Conservation (phyloP, 768 basidiomycete genomes). For the Kwoniella botswanensis region DNA sequence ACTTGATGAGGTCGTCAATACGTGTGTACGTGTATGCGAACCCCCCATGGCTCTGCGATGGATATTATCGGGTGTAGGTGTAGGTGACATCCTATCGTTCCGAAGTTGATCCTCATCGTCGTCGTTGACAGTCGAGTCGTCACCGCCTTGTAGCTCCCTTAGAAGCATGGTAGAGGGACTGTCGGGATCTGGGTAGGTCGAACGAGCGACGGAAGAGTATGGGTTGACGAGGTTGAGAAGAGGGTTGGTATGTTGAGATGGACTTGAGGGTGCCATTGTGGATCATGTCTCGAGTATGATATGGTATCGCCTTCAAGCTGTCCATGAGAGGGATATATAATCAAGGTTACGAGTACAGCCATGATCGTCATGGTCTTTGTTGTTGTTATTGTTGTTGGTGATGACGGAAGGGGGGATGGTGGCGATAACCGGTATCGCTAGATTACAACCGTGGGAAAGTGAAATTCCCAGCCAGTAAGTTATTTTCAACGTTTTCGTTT, state of each 20-base stretch:
- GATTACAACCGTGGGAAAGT: constrained; percentile 19
- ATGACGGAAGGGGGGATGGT: constrained; percentile 3
- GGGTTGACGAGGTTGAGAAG: constrained; percentile 41
- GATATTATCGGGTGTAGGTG: constrained; percentile 24
- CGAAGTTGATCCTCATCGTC: background rate
- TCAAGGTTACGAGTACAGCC: background rate
- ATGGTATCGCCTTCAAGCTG: background rate
- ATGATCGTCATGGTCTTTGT: background rate
- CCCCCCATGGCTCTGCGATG: background rate
- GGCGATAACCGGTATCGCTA: constrained; percentile 14
- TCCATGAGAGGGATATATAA: background rate
- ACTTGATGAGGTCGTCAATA: constrained; percentile 29
- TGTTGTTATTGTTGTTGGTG: constrained; percentile 1
- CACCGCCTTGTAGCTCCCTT: constrained; percentile 43
- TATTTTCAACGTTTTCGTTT: background rate
- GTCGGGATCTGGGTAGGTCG: constrained; percentile 40
- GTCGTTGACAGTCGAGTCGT: constrained; percentile 17
- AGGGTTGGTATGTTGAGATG: constrained; percentile 26
- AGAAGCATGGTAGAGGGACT: constrained; percentile 49
- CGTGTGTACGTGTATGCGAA: constrained; percentile 7
- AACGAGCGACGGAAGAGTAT: constrained; percentile 41
- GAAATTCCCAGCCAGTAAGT: background rate
- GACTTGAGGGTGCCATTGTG: constrained; percentile 26
- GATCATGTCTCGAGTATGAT: background rate
- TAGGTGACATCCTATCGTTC: constrained; percentile 30